Conservation (phyloP, 2,329 filamentous ascomycete genomes). For the Clonostachys byssicola region DNA sequence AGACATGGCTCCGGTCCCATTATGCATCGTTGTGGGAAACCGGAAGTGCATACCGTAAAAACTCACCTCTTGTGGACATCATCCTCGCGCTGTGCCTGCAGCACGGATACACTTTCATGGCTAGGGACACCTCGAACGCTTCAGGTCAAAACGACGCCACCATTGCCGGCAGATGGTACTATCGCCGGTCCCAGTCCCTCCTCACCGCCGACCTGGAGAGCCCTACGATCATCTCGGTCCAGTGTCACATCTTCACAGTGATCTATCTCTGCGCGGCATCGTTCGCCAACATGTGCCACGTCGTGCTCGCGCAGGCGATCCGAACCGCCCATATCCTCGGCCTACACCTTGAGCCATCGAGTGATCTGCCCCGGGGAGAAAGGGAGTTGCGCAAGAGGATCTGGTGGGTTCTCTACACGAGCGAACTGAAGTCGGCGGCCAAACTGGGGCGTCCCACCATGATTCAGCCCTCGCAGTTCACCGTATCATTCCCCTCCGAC, state of each 20-base stretch:
- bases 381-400: conserved; percentile 41
- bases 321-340: conserved; percentile 41
- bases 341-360: conserved; percentile 38
- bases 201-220: conserved; percentile 39
- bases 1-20: conserved; percentile 3
- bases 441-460: conserved; percentile 40
- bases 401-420: conserved; percentile 46
- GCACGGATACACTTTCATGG: conserved; percentile 24
- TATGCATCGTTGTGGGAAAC: conserved; percentile 5
- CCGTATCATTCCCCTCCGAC: conserved; percentile 25
- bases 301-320: conserved; percentile 29
- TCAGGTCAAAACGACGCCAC: conserved; percentile 23
- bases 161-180: conserved; percentile 39
- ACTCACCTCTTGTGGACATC: conserved; percentile 47
- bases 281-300: conserved; percentile 42
- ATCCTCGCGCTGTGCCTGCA: conserved; percentile 47
- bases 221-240: conserved; percentile 40
- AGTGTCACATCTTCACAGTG: conserved; percentile 37
- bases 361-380: conserved; percentile 19
- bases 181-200: conserved; percentile 38
- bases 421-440: conserved; percentile 41
- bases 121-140: conserved; percentile 6
- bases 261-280: conserved; percentile 42
- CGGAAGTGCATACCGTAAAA: conserved; percentile 18
- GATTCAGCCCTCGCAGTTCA: conserved; percentile 21